Evolutionary conservation across 2,329 filamentous ascomycete genomes (phyloP).

Genomic region (Penicillium sp.): DNA sequence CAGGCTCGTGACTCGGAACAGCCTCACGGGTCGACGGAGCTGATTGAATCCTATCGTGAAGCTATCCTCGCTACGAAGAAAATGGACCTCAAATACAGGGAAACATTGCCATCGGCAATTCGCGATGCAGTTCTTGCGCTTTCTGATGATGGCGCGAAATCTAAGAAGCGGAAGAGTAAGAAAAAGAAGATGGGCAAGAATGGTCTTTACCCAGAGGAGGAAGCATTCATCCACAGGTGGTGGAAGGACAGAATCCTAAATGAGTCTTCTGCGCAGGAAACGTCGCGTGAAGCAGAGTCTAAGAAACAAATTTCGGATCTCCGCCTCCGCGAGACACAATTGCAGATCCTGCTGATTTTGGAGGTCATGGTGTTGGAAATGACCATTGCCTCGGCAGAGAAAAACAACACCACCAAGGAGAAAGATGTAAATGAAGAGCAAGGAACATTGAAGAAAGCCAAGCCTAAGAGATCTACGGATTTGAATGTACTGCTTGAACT

Average conservation of each 20-base stretch:
- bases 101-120: slow-evolving; percentile 42
- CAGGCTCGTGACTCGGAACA: slow-evolving; percentile 27
- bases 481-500: slow-evolving; percentile 46
- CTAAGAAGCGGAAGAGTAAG: slow-evolving; percentile 35
- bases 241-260: slow-evolving; percentile 41
- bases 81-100: slow-evolving; percentile 48
- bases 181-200: slow-evolving; percentile 47
- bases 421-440: slow-evolving; percentile 16
- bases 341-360: slow-evolving; percentile 50
- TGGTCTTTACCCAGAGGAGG: slow-evolving; percentile 47
- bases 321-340: slow-evolving; percentile 47
- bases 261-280: slow-evolving; percentile 20
- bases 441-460: slow-evolving; percentile 24
- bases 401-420: slow-evolving; percentile 16
- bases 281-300: slow-evolving; percentile 36
- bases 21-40: slow-evolving; percentile 22
- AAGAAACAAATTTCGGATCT: slow-evolving; percentile 44
- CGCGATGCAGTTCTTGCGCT: slow-evolving; percentile 35
- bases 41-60: slow-evolving; percentile 42
- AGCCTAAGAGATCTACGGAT: slow-evolving; percentile 42
- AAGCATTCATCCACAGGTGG: slow-evolving; percentile 44
- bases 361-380: slow-evolving; percentile 47
- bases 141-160: slow-evolving; percentile 35
- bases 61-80: slow-evolving; percentile 45
- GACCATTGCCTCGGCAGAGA: slow-evolving; percentile 17